phyloP scores from a whole-genome alignment of 345 rosid species.

The Gossypium rotundifolium region DNA sequence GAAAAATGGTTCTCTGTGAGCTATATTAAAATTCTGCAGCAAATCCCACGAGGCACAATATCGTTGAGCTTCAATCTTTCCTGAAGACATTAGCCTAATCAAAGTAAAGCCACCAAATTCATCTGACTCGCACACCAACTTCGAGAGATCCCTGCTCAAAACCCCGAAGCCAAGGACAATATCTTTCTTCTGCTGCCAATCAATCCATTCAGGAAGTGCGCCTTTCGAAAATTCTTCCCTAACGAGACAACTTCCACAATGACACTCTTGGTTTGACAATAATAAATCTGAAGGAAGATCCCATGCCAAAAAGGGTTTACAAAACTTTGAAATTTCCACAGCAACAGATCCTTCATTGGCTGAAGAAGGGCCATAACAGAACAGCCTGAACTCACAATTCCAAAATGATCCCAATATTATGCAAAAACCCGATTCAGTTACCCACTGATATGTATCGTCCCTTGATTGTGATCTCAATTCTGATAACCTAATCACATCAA shows the following conservation, averaged over 20 bases:
- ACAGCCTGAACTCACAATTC: too few species aligned
- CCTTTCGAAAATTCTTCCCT: slow-evolving; percentile 39
- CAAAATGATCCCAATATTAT: too few species aligned
- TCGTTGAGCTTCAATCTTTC: too few species aligned
- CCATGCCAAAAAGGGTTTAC: slow-evolving; percentile 45
- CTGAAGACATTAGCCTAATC: too few species aligned
- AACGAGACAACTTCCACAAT: slow-evolving; percentile 50
- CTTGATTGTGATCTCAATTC: slow-evolving; percentile 41
- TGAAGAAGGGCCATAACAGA: too few species aligned
- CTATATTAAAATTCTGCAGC: too few species aligned
- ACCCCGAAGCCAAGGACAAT: slow-evolving; percentile 56
- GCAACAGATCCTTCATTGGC: slow-evolving; percentile 13
- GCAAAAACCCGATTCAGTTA: not conserved
- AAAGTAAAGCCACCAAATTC: slow-evolving; percentile 48
- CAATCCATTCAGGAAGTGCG: slow-evolving; percentile 49
- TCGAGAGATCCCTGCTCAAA: slow-evolving; percentile 33
- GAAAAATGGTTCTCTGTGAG: too few species aligned
- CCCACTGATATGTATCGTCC: slow-evolving; percentile 28
- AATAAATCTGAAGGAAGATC: slow-evolving; percentile 50
- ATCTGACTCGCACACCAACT: slow-evolving; percentile 25
- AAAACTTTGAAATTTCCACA: slow-evolving; percentile 19
- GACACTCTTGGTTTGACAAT: slow-evolving; percentile 40
- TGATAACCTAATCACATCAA: slow-evolving; percentile 22
- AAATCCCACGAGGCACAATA: too few species aligned
- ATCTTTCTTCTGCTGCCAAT: slow-evolving; percentile 59